Base-by-base conservation (phyloP, 352 stramenopile species). In the Elongisporangium anandrum region DNA sequence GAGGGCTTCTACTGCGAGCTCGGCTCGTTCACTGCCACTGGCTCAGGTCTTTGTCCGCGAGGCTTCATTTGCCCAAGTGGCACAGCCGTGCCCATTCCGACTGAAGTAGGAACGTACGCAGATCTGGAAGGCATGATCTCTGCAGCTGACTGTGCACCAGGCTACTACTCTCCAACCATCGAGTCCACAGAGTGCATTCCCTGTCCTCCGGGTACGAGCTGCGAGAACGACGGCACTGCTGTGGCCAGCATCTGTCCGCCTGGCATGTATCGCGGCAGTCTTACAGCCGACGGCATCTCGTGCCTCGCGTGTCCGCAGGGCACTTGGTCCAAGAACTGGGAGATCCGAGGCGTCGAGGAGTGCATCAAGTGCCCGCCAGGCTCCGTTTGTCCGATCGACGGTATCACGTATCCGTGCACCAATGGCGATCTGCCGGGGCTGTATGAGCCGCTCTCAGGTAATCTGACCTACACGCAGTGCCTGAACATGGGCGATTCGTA, bases 321-420 rank as follows among this genome's bases (percentile, higher is more conserved):
- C 6, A 98, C 92, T 12, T 99, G 97, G 97, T 98, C 90, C 16
- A 99, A 99, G 73, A 99, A 99, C 73, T 99, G 95, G 94, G 93
- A 98, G 52, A 70, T 99, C 3, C 85, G 95, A 52, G 88, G 96
- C n/a, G 84, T 95, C 29, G 81, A 91, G 26, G 94, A 98, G 64
- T 99, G 96, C 70, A 90, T 79, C 6, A 74, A 82, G 21, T 99
- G 95, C 75, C 83, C 96, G 0, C 90, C 96, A 6, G 96, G 96
- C 13, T 81, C 89, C 0, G 90, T 98, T 2, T 99, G 96, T 57
- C 84, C 92, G 9, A 88, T 97, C 22, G 95, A 99, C 57, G 96
- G 94, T 10, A 99, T 98, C 77, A 97, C 90, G 13, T 82, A 89
- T 59, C 97, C 96, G 15, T 99, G 96, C 59, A 91, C 81, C 8